These are phyloP conservation scores for Leishmania turanica DNA, from an alignment of 208 protist species.

Conservation along the genomic window DNA sequence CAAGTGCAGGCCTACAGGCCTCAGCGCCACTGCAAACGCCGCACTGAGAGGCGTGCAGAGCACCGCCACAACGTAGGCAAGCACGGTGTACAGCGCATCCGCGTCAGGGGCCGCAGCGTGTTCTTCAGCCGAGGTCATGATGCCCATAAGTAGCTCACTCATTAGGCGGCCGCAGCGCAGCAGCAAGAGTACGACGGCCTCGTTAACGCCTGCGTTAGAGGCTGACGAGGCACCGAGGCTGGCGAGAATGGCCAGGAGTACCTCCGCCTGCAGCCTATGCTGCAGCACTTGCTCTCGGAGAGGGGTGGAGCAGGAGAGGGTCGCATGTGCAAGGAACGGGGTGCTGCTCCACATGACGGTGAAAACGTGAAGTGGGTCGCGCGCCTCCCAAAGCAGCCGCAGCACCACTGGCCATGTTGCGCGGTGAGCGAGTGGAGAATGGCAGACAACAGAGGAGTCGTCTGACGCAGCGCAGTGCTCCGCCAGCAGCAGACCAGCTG, in stretches of 20 bases:
- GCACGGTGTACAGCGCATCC: constrained; percentile 14
- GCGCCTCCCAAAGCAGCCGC: constrained; percentile 6
- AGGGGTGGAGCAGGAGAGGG: background rate
- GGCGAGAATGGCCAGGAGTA: constrained; percentile 18
- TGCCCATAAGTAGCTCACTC: constrained; percentile 17
- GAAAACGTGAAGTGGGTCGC: constrained; percentile 8
- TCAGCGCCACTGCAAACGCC: constrained; percentile 27
- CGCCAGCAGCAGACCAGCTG: constrained; percentile 14
- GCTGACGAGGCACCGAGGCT: constrained; percentile 3
- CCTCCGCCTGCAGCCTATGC: constrained; percentile 2
- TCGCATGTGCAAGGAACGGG: background rate
- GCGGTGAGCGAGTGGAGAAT: background rate
- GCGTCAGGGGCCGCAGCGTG: constrained; percentile 5
- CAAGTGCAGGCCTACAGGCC: constrained; percentile 39
- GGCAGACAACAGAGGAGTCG: background rate
- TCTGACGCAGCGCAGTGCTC: constrained; percentile 12
- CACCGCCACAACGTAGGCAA: constrained; percentile 40
- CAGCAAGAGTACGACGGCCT: constrained; percentile 4
- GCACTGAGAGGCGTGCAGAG: constrained; percentile 18
- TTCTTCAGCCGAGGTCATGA: background rate
- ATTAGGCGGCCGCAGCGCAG: constrained; percentile 23
- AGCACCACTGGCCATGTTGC: constrained; percentile 11
- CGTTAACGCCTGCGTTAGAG: background rate
- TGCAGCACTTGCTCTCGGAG: constrained; percentile 7
- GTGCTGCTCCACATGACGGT: constrained; percentile 2